phyloP scores from a whole-genome alignment of 306 rosid species.

The Hippophae tibetana region DNA sequence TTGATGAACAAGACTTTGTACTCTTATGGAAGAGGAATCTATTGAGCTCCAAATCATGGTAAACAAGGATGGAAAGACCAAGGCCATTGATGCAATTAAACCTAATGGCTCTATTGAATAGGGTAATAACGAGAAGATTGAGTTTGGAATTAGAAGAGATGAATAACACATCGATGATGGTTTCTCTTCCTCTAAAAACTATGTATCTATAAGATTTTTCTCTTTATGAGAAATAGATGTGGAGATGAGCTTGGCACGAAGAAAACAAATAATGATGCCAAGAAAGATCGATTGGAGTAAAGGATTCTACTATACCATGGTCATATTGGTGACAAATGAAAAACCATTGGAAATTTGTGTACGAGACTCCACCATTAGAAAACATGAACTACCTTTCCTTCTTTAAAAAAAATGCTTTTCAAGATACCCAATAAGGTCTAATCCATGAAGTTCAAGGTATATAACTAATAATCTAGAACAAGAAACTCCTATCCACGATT shows the following conservation, averaged over 20 bases:
- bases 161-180: slow-evolving; percentile 24
- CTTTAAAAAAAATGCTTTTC: too few relatives aligned
- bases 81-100: slow-evolving; percentile 67
- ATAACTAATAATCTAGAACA: slow-evolving; percentile 71
- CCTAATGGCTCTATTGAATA: slow-evolving; percentile 47
- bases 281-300: too few relatives aligned
- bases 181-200: not conserved
- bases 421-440: too few relatives aligned
- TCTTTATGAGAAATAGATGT: too few relatives aligned
- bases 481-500: slow-evolving; percentile 78
- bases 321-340: too few relatives aligned
- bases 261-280: too few relatives aligned
- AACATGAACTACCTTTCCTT: too few relatives aligned
- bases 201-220: too few relatives aligned
- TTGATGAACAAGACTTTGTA: slow-evolving; percentile 29
- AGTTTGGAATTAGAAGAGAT: slow-evolving; percentile 14
- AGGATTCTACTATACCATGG: too few relatives aligned
- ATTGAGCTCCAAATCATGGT: slow-evolving; percentile 57
- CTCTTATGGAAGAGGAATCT: slow-evolving; percentile 47
- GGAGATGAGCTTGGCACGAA: too few relatives aligned
- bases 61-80: slow-evolving; percentile 53
- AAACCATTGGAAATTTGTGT: too few relatives aligned
- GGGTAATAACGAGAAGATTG: slow-evolving; percentile 17
- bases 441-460: slow-evolving; percentile 36
- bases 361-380: too few relatives aligned